phyloP scores from a whole-genome alignment of 2,329 filamentous ascomycete species.

The Microthyrium microscopicum region DNA sequence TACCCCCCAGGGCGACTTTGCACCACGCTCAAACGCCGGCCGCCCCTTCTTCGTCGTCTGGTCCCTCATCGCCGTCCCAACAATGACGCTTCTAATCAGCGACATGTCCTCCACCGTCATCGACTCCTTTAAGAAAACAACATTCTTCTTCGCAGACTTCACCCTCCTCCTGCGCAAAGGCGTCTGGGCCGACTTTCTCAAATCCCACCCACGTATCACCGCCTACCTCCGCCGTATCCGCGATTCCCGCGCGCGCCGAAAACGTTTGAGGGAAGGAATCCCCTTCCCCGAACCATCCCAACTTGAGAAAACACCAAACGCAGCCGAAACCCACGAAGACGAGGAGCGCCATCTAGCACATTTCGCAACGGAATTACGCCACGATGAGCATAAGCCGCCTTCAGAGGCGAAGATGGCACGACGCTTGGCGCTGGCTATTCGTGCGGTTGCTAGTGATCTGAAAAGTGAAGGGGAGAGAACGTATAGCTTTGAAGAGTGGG shows the following conservation, averaged over 20 bases:
- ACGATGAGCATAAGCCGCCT: slow-evolving; percentile 20
- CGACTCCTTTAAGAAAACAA: slow-evolving; percentile 43
- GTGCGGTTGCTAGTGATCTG: slow-evolving; percentile 46
- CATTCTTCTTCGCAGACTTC: slow-evolving; percentile 44
- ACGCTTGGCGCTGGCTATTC: slow-evolving; percentile 53
- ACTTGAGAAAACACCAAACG: slow-evolving; percentile 20
- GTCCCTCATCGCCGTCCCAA: slow-evolving; percentile 46
- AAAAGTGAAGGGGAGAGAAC: slow-evolving; percentile 39
- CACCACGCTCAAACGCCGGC: slow-evolving; percentile 60
- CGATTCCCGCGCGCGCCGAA: slow-evolving; percentile 16
- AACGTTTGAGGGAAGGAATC: slow-evolving; percentile 32
- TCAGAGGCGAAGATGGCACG: slow-evolving; percentile 41
- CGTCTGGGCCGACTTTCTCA: slow-evolving; percentile 34
- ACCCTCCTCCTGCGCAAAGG: slow-evolving; percentile 47
- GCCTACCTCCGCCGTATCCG: neutral
- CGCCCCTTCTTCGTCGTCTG: slow-evolving; percentile 88
- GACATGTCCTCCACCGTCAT: slow-evolving; percentile 77
- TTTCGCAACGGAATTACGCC: neutral
- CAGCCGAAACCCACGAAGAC: slow-evolving; percentile 16
- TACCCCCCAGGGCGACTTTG: slow-evolving; percentile 73
- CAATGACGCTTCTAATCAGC: slow-evolving; percentile 34
- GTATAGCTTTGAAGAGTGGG: slow-evolving; percentile 77
- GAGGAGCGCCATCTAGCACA: slow-evolving; percentile 13
- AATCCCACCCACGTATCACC: slow-evolving; percentile 28
- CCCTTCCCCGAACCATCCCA: slow-evolving; percentile 12